Conservation (phyloP, 768 basidiomycete species). For the Bullera alba region DNA sequence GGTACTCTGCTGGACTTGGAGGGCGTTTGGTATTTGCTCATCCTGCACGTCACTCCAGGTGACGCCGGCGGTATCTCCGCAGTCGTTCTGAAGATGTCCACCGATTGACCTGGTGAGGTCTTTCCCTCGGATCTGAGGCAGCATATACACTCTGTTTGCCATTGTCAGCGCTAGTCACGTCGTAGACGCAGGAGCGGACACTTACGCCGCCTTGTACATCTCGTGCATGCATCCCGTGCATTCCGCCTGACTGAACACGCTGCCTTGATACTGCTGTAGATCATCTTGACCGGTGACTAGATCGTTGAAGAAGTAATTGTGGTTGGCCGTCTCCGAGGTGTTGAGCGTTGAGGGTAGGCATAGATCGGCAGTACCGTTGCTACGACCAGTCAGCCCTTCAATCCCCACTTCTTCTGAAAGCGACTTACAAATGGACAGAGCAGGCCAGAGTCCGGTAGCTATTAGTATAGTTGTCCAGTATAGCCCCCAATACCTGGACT, state of each 20-base stretch:
- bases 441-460: constrained; percentile 40
- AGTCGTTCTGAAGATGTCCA: constrained; percentile 33
- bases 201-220: constrained; percentile 41
- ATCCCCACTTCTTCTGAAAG: background rate
- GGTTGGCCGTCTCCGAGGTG: constrained; percentile 23
- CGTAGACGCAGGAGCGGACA: background rate
- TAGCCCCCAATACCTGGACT: constrained; percentile 19
- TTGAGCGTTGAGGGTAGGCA: constrained; percentile 32
- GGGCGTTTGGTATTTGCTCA: constrained; percentile 33
- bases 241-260: constrained; percentile 25
- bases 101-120: constrained; percentile 21
- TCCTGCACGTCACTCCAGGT: constrained; percentile 33
- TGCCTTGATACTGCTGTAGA: constrained; percentile 28
- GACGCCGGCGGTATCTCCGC: constrained; percentile 8
- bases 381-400: constrained; percentile 3
- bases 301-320: constrained; percentile 35
- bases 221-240: constrained; percentile 44
- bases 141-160: constrained; percentile 24
- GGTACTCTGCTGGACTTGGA: constrained; percentile 31
- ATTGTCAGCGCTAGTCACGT: background rate
- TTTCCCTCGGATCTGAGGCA: constrained; percentile 24
- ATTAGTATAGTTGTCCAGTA: constrained; percentile 29
- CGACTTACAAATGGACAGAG: constrained; percentile 37
- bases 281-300: constrained; percentile 26
- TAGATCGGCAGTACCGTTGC: constrained; percentile 35